Evolutionary conservation across 2,329 filamentous ascomycete species (phyloP), one percentile per base, ranked within the genome.

Genomic region (Ascochyta koolunga): DNA sequence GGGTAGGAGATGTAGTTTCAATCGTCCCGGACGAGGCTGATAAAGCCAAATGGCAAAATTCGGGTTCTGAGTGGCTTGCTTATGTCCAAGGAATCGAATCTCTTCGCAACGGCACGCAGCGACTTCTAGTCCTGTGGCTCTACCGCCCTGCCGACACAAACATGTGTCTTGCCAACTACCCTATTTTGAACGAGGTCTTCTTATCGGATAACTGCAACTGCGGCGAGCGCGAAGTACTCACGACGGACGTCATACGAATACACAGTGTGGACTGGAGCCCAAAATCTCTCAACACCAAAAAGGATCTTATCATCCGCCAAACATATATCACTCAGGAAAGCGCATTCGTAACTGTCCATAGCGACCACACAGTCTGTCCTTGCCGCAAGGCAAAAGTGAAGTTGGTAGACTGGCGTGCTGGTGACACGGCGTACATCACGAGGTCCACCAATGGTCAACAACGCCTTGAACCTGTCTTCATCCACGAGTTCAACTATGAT

Each of bases 121-220:
- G 52, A 1, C 84, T 92, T 10, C 81, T 87, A 49, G 83, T 92
- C 0, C 79, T 89, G 1, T 95, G 90, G 90, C 77, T 95, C 0
- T 93, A 93, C 61, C 79, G 83, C 2, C 83, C 90, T 0, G 77
- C 79, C 0, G 87, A 95, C 48, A 95, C 91, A 0, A 83, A 87
- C 0, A 89, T 91, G 37, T 83, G 81, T 0, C 75, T 82, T 5
- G 86, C 87, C 73, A 81, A 80, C 9, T 96, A 93, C 61, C 87
- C 88, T 0, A 87, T 85, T 71, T 58, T 75, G 0, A 89, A 92
- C 45, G 90, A 96, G 71, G 72, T 95, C 0, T 95, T 95, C 57
- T 73, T 93, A 0, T 90, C 87, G 0, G 84, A 91, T 44, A 86
- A 92, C 54, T 93, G 91, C 73, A 89, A 87, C 1, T 95, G 90